phyloP scores from a whole-genome alignment of 139 green algal genomes.

The Ettlia oleoabundans region DNA sequence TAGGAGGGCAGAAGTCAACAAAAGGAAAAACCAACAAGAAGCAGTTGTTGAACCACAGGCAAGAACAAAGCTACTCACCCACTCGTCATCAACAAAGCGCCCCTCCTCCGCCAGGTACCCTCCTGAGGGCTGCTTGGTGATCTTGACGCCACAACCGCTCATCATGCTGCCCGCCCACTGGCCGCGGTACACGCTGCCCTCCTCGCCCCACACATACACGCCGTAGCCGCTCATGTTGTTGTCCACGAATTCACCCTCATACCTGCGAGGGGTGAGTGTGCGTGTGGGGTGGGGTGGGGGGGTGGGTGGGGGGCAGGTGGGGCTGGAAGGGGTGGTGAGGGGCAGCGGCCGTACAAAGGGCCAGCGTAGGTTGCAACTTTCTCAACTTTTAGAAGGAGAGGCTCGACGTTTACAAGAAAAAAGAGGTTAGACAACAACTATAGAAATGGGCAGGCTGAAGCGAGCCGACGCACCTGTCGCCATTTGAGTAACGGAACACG shows the following conservation, averaged over 20 bases:
- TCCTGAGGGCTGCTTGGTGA: conserved; percentile 51
- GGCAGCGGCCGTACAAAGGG: no score
- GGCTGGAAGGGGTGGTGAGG: no score
- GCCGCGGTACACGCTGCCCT: conserved; percentile 42
- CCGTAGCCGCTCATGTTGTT: conserved; percentile 67
- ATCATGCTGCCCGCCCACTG: conserved; percentile 67
- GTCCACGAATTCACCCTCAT: conserved; percentile 65
- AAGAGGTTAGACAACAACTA: neutral
- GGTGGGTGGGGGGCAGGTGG: no score
- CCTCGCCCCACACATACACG: conserved; percentile 65
- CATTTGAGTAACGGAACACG: conserved; percentile 57
- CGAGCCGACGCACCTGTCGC: conserved; percentile 46
- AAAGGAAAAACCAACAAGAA: neutral
- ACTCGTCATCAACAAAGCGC: conserved; percentile 71
- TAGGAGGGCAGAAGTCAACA: neutral
- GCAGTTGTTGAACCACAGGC: neutral
- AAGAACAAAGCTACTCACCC: conserved; percentile 10
- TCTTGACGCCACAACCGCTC: conserved; percentile 73
- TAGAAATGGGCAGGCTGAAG: neutral
- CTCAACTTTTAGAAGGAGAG: no score
- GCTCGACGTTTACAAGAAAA: neutral
- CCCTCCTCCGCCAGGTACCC: conserved; percentile 57
- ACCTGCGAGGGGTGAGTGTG: conserved; percentile 37
- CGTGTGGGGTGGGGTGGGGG: no score
- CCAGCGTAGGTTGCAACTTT: no score